Evolutionary conservation across 805 yeast genomes (phyloP).

Genomic region (Starmerella roubikii): DNA sequence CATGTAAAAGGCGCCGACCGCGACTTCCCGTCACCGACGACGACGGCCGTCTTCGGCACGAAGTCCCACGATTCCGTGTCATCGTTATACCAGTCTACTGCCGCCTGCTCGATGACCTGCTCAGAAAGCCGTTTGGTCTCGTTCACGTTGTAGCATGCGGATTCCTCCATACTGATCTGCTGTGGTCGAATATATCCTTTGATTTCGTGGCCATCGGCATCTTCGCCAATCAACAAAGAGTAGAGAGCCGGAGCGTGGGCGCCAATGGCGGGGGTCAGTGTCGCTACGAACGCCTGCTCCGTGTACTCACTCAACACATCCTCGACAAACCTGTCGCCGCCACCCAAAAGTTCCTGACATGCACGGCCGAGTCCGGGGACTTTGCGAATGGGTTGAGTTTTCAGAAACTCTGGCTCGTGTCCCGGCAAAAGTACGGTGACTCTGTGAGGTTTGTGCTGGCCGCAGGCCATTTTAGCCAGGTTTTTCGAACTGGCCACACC

Average conservation of each 20-base stretch:
- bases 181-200: constrained; percentile 15
- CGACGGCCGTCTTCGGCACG: not conserved
- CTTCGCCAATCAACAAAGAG: constrained; percentile 13
- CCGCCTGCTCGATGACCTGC: constrained; percentile 19
- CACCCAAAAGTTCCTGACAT: not conserved
- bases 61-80: constrained; percentile 14
- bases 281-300: not conserved
- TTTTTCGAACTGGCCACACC: constrained; percentile 23
- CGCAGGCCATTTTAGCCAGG: constrained; percentile 24
- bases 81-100: constrained; percentile 18
- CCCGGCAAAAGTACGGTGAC: constrained; percentile 22
- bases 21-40: constrained; percentile 1
- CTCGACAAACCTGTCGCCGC: constrained; percentile 4
- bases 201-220: constrained; percentile 5
- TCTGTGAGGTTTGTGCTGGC: constrained; percentile 24
- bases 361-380: constrained; percentile 24
- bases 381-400: constrained; percentile 6
- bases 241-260: constrained; percentile 3
- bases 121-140: constrained; percentile 12
- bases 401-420: constrained; percentile 18
- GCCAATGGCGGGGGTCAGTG: not conserved
- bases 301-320: constrained; percentile 4
- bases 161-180: constrained; percentile 24
- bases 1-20: constrained; percentile 2
- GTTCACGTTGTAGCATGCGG: constrained; percentile 15